Base-by-base conservation (phyloP, 2,329 filamentous ascomycete species). In the Leptodontidium sp. region DNA sequence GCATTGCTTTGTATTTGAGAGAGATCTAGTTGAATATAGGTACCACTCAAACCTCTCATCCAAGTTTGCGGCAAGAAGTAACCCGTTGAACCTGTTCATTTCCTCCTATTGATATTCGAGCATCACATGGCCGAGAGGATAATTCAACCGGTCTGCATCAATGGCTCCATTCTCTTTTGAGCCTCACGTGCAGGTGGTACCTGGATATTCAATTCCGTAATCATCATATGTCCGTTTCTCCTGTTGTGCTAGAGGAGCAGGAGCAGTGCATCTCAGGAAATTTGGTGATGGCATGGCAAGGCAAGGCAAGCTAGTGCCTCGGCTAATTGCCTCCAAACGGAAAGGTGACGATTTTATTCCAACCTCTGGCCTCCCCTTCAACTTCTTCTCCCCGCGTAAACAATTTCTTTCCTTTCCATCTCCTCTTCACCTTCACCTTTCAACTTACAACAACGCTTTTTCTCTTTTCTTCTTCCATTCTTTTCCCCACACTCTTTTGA, bases 401-500 rank as follows among this genome's bases (percentile, higher is more conserved):
- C 49, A 53, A 64, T 14, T 59, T 47, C 50, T 40, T 62, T 61
- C 24, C 55, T 21, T 17, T 32, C 24, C 61, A 17, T 21, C 45
- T 17, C n/a, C 45, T 21, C 45, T 47, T 61, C 62, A 65, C 43
- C 68, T 58, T 64, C n/a, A 64, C 21, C 45, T 52, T 40, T 50
- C 59, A 8, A 14, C 43, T 58, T 11, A 29, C 55, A 62, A 53
- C 58, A 32, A 40, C 61, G 12, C 14, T 40, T 57, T 55, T 63
- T 62, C 26, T 57, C 58, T 50, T 49, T 17, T 40, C 29, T 32
- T 32, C 29, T 59, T 47, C 57, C 62, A 35, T 66, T 69, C 64
- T 50, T 65, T 57, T 26, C 59, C 32, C 40, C 58, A 64, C 68
- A 65, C 57, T 67, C 65, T 17, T 65, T 67, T 65, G 57, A 53